Evolutionary conservation across 2,329 filamentous ascomycete genomes (phyloP).

Genomic region (Huntiella abstrusa): DNA sequence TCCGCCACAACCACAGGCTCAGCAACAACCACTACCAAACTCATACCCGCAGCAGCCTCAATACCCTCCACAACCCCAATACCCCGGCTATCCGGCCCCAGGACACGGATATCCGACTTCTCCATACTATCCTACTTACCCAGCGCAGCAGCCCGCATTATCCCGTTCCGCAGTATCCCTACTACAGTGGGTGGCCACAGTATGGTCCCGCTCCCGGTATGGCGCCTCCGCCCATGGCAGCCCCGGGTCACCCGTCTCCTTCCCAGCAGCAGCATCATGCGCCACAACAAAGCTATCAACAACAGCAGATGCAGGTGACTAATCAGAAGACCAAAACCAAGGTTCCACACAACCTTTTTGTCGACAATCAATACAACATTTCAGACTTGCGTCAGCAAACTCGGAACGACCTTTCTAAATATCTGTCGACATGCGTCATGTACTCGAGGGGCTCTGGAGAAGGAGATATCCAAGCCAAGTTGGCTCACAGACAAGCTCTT

Average conservation of each 20-base stretch:
- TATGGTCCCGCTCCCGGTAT: too few species aligned
- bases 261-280: too few species aligned
- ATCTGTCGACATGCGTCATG: background rate
- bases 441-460: constrained; percentile 1
- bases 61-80: background rate
- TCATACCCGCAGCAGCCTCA: too few species aligned
- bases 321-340: background rate
- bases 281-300: background rate
- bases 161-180: background rate
- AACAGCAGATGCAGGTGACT: background rate
- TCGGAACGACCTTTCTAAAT: constrained; percentile 1
- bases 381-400: background rate
- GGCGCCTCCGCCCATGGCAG: too few species aligned
- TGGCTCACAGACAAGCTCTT: background rate
- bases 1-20: background rate
- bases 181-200: background rate
- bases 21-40: background rate
- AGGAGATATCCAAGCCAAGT: background rate
- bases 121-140: background rate
- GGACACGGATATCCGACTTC: background rate
- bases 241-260: too few species aligned
- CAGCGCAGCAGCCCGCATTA: background rate
- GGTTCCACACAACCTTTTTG: background rate
- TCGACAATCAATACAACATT: constrained; percentile 5
- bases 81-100: background rate